Percentiles rank a stretch among this genome's conserved stretches.
phyloP scores from a whole-genome alignment of 306 rosid genomes.

The Quercus dentata region DNA sequence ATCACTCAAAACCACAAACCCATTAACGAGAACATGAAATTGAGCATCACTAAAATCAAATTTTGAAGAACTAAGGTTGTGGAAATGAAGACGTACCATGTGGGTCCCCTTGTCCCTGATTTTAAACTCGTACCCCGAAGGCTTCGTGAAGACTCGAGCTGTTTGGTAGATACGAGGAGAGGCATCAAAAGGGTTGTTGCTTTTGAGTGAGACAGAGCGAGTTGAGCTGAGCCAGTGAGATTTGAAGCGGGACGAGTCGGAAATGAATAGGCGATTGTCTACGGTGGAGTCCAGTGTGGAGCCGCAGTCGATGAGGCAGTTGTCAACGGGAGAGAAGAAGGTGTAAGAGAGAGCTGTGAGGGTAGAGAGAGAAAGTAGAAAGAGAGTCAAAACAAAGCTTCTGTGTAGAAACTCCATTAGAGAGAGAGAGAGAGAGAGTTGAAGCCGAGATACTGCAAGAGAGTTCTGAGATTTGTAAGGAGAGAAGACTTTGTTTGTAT shows the following conservation, averaged over 20 bases:
- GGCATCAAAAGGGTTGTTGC: slow-evolving; percentile 31
- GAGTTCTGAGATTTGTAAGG: background rate
- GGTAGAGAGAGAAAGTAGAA: slow-evolving; percentile 32
- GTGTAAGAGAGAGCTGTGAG: slow-evolving; percentile 30
- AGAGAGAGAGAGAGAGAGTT: slow-evolving; percentile 13
- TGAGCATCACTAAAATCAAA: slow-evolving; percentile 39
- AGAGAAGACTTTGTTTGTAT: too few species aligned
- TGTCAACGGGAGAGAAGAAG: slow-evolving; percentile 69
- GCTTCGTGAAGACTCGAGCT: slow-evolving; percentile 62
- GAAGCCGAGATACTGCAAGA: background rate
- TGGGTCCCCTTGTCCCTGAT: slow-evolving; percentile 66
- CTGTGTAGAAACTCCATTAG: slow-evolving; percentile 36
- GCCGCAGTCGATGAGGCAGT: slow-evolving; percentile 85
- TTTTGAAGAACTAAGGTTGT: slow-evolving; percentile 38
- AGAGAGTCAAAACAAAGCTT: slow-evolving; percentile 10
- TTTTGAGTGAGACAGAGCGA: slow-evolving; percentile 34
- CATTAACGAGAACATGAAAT: slow-evolving; percentile 69
- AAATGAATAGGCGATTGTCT: slow-evolving; percentile 56
- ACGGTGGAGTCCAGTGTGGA: slow-evolving; percentile 43
- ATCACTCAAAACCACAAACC: slow-evolving; percentile 47
- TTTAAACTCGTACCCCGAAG: slow-evolving; percentile 58
- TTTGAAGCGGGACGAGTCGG: slow-evolving; percentile 35
- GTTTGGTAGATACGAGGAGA: slow-evolving; percentile 51
- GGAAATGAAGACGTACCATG: slow-evolving; percentile 83
- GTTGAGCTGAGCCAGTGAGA: slow-evolving; percentile 20